Percentiles rank a stretch among this genome's conserved stretches.
phyloP scores from a whole-genome alignment of 768 basidiomycete genomes.

The Rhizopogon roseolus region DNA sequence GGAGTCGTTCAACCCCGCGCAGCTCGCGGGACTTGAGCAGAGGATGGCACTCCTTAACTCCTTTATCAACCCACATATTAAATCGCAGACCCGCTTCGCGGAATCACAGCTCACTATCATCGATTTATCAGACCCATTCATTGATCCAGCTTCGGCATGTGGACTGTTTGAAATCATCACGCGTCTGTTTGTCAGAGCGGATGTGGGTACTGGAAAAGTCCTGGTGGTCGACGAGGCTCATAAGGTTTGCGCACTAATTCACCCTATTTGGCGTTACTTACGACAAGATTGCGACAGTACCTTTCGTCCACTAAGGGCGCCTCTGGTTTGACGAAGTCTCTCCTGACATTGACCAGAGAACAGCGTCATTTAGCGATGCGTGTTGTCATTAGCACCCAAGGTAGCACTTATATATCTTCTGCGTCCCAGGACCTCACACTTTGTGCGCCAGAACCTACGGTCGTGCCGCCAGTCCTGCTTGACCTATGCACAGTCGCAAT shows the following conservation, averaged over 20 bases:
- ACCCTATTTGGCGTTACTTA: not conserved
- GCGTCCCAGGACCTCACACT: not conserved
- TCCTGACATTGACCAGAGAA: constrained; percentile 58
- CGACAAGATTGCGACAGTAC: constrained; percentile 40
- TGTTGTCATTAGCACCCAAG: constrained; percentile 73
- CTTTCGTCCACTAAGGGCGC: constrained; percentile 42
- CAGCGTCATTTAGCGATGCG: constrained; percentile 72
- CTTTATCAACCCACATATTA: constrained; percentile 44
- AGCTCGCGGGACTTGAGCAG: constrained; percentile 54
- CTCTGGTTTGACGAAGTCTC: constrained; percentile 51
- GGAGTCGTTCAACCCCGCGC: constrained; percentile 50
- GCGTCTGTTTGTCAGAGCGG: constrained; percentile 57
- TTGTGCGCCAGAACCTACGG: constrained; percentile 55
- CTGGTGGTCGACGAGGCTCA: constrained; percentile 75
- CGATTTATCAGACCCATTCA: constrained; percentile 70
- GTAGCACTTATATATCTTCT: constrained; percentile 22
- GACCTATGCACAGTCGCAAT: constrained; percentile 63
- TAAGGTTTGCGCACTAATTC: constrained; percentile 38
- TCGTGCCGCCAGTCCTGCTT: constrained; percentile 61
- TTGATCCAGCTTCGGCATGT: constrained; percentile 63
- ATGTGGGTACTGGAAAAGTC: constrained; percentile 60
- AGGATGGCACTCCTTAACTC: constrained; percentile 56
- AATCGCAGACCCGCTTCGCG: constrained; percentile 38
- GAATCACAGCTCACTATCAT: constrained; percentile 61
- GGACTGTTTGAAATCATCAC: constrained; percentile 67